These are phyloP conservation scores for Clitopilus hobsonii DNA, from an alignment of 768 basidiomycete species.

Conservation along the genomic window DNA sequence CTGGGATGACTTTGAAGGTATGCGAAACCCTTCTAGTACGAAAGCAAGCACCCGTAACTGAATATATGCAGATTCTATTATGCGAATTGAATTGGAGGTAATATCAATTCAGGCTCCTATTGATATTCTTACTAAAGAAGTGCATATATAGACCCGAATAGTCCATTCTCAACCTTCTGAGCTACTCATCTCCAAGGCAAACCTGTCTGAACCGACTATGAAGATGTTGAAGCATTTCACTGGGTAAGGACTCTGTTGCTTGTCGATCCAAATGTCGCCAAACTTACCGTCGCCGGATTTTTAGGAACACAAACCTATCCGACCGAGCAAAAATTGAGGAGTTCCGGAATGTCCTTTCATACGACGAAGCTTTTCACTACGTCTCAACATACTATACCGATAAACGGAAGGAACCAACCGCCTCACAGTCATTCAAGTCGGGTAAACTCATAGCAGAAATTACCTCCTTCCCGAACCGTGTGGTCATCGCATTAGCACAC, in stretches of 20 bases:
- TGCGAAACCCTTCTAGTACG: too few species aligned
- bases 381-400: constrained; percentile 65
- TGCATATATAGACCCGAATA: constrained; percentile 63
- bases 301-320: constrained; percentile 32
- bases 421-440: constrained; percentile 40
- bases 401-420: constrained; percentile 31
- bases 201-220: constrained; percentile 63
- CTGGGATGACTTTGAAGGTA: constrained; percentile 89
- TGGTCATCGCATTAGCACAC: constrained; percentile 71
- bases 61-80: constrained; percentile 68
- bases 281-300: constrained; percentile 6
- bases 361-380: constrained; percentile 64
- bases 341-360: constrained; percentile 48
- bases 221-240: constrained; percentile 72
- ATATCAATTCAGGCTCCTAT: constrained; percentile 5
- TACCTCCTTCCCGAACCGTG: constrained; percentile 63
- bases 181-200: constrained; percentile 57
- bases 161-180: constrained; percentile 83
- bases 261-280: neutral
- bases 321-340: constrained; percentile 60
- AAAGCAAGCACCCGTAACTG: too few species aligned
- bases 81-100: constrained; percentile 90
- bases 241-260: constrained; percentile 35
- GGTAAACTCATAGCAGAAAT: constrained; percentile 59
- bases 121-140: neutral